Evolutionary conservation across 345 rosid genomes (phyloP), one percentile per base, ranked within the genome.

Genomic region (Gossypium bickii): DNA sequence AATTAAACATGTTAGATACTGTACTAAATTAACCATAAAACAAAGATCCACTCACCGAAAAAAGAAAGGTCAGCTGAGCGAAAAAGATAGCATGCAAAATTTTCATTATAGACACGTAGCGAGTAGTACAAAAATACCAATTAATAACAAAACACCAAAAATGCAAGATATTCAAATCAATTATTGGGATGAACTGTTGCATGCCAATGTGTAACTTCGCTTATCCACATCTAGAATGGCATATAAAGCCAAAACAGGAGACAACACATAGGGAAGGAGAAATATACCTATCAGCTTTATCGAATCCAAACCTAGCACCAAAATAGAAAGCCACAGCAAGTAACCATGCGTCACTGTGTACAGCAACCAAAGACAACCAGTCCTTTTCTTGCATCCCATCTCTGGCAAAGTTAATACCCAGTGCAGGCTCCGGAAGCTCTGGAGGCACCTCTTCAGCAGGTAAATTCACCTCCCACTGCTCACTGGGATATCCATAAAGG

Each of bases 361-460:
- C 88, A 71, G 93, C 91, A 76, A 94, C 97, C 76, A 94, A 84
- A 44, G 97, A 88, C 76, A 94, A 49, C 98, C 98, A 94, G 74
- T 94, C 94, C 78, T 89, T 92, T 71, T 89, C 93, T 53, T 74
- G 88, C 98, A 92, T 92, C 58, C 94, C 97, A 75, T 90, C 97
- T 81, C 97, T 86, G 47, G 97, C 98, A 76, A 94, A 92, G 83
- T 94, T 94, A 79, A 94, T 94, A 68, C 98, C 98, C 53, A 92
- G 78, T 22, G 91, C 97, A 20, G 98, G 98, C 80, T 94, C 97
- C 1, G 98, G 98, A 67, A 94, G 91, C 80, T 92, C 94, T 0
- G 97, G 93, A 56, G 98, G 98, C 81, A 94, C 97, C 84, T 93
- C 97, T 85, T 92, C 98, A 74, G 94, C 97, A 58, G 98, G 97